These are phyloP conservation scores for Polyplosphaeria fusca DNA, from an alignment of 495 filamentous ascomycete species.

Conservation along the genomic window DNA sequence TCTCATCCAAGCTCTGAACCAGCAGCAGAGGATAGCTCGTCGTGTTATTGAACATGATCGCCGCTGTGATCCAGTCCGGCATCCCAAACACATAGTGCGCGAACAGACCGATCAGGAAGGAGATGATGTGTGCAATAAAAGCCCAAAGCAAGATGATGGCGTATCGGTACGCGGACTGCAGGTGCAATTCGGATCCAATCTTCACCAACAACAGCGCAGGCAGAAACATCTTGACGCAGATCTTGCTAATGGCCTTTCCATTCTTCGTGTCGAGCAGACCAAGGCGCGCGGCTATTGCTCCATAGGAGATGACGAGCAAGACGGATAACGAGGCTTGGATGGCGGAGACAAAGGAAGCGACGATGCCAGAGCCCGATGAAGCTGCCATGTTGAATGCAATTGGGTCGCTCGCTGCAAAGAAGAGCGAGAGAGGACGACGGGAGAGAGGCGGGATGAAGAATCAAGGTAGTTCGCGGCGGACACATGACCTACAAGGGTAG, in stretches of 20 bases:
- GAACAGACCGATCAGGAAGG: constrained; percentile 50
- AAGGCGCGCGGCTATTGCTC: constrained; percentile 53
- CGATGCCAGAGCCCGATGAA: constrained; percentile 19
- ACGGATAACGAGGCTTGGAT: constrained; percentile 67
- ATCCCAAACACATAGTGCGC: constrained; percentile 48
- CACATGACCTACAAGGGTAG: not conserved
- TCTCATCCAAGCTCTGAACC: constrained; percentile 59
- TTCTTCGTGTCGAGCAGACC: constrained; percentile 51
- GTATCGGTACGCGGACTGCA: constrained; percentile 54
- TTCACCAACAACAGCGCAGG: constrained; percentile 63
- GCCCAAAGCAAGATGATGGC: constrained; percentile 56
- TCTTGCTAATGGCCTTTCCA: constrained; percentile 57
- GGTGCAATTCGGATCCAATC: constrained; percentile 59
- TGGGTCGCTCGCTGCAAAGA: not conserved
- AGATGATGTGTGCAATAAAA: constrained; percentile 50
- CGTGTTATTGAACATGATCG: constrained; percentile 70
- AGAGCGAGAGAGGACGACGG: not conserved
- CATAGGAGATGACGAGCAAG: constrained; percentile 61
- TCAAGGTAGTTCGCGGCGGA: not conserved
- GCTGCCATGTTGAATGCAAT: not conserved
- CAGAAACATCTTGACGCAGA: constrained; percentile 65
- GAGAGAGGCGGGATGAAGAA: not conserved
- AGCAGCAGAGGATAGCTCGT: constrained; percentile 64
- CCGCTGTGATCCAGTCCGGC: constrained; percentile 61
- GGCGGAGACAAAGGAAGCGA: constrained; percentile 59